Conservation (phyloP, 768 basidiomycete species). For the Psilocybe cyanescens region DNA sequence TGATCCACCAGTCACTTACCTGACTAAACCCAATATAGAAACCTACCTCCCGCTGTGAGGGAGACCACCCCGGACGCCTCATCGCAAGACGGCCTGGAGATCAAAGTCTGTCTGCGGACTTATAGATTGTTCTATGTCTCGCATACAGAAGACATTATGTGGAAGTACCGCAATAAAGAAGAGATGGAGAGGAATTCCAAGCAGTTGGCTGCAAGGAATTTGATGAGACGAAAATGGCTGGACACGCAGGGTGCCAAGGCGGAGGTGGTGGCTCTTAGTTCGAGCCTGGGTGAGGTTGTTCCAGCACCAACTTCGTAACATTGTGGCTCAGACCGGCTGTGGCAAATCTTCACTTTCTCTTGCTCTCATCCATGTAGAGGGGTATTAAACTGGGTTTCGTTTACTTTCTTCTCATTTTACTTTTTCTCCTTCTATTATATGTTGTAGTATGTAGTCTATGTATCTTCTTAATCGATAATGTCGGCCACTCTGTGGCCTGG, state of each 20-base stretch:
- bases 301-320: neutral
- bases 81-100: constrained; percentile 69
- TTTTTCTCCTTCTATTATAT: neutral
- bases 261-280: neutral
- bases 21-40: constrained; percentile 32
- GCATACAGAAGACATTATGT: constrained; percentile 65
- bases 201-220: constrained; percentile 35
- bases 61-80: constrained; percentile 46
- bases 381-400: neutral
- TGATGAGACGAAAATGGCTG: constrained; percentile 41
- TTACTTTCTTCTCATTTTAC: neutral
- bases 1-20: neutral
- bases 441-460: neutral
- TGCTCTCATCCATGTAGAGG: neutral
- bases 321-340: too few relatives aligned
- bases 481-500: neutral
- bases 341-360: neutral
- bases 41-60: constrained; percentile 37
- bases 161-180: constrained; percentile 44
- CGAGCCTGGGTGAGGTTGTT: neutral
- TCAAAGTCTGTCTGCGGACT: constrained; percentile 83
- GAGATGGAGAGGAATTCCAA: constrained; percentile 39
- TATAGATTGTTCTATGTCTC: constrained; percentile 84
- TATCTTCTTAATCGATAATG: neutral
- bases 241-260: constrained; percentile 13